A percentile compares a stretch with the other conserved stretches of the same genome.
These are phyloP conservation scores for Aspergillus udagawae DNA, from an alignment of 2,329 filamentous ascomycete genomes.

Conservation along the genomic window DNA sequence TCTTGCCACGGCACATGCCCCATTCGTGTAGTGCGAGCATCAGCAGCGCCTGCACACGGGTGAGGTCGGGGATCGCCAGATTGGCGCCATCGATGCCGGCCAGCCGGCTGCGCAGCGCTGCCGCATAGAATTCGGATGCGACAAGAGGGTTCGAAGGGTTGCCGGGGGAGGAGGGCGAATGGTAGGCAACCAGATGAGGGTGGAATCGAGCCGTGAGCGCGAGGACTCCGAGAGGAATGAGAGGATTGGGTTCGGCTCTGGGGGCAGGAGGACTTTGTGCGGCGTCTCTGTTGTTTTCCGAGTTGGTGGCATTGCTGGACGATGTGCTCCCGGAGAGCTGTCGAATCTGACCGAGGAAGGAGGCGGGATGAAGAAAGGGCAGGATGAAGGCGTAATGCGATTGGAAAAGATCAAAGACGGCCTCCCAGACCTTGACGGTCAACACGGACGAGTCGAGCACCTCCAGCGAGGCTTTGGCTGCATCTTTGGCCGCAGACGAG, in stretches of 20 bases:
- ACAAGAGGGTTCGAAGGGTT: conserved; percentile 46
- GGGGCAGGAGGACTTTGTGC: conserved; percentile 24
- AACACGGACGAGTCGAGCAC: conserved; percentile 49
- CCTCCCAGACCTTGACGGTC: conserved; percentile 53
- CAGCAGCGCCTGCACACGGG: conserved; percentile 50
- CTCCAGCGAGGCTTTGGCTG: conserved; percentile 37
- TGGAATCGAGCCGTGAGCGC: conserved; percentile 56
- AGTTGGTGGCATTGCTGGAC: conserved; percentile 8
- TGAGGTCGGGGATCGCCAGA: conserved; percentile 43
- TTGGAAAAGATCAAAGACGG: conserved; percentile 57
- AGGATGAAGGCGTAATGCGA: conserved; percentile 54
- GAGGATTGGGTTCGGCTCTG: conserved; percentile 38
- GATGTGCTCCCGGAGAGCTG: conserved; percentile 28
- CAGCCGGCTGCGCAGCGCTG: conserved; percentile 47
- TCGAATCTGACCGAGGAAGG: conserved; percentile 49
- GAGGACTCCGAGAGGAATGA: conserved; percentile 54
- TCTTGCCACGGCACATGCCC: conserved; percentile 52
- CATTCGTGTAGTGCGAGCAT: conserved; percentile 58
- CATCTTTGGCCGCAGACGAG: conserved; percentile 24
- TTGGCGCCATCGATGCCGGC: conserved; percentile 41
- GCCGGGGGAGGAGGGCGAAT: conserved; percentile 42
- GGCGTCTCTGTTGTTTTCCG: conserved; percentile 18
- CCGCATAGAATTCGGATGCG: conserved; percentile 54
- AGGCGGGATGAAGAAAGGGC: conserved; percentile 54
- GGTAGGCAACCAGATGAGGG: conserved; percentile 45